Conservation (phyloP, 2,329 filamentous ascomycete genomes). For the Rutstroemia sp. region DNA sequence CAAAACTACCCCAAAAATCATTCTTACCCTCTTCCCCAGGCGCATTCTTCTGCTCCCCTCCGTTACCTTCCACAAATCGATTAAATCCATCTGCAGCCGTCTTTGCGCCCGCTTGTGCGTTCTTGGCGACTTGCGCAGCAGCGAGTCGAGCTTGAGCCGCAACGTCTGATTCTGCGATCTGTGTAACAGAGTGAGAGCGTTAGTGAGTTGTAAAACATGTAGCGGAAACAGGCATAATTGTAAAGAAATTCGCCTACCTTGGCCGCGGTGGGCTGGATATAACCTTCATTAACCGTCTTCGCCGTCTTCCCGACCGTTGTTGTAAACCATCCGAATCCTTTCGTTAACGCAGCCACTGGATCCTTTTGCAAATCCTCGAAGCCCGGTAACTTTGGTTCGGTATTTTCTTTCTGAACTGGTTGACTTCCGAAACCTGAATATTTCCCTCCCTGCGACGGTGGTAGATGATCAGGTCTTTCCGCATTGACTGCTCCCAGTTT, state of each 20-base stretch:
- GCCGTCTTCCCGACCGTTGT: conserved; percentile 83
- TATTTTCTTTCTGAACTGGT: conserved; percentile 39
- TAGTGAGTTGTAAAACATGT: conserved; percentile 3
- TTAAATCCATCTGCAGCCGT: conserved; percentile 73
- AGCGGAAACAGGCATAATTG: background rate
- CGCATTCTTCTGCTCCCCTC: conserved; percentile 31
- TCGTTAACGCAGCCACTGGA: conserved; percentile 78
- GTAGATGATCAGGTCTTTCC: conserved; percentile 60
- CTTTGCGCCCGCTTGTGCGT: conserved; percentile 62
- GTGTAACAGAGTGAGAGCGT: background rate
- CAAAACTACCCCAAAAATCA: conserved; percentile 91
- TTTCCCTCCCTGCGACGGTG: conserved; percentile 87
- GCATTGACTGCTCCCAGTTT: conserved; percentile 79
- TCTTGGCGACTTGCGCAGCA: conserved; percentile 58
- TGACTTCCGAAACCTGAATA: conserved; percentile 85
- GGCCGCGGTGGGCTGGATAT: conserved; percentile 86
- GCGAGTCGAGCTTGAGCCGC: conserved; percentile 57
- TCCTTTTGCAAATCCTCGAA: conserved; percentile 90
- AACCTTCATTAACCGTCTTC: conserved; percentile 83
- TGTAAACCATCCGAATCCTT: conserved; percentile 92
- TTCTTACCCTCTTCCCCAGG: conserved; percentile 57
- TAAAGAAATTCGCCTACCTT: conserved; percentile 50
- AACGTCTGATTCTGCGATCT: conserved; percentile 77
- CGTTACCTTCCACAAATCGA: conserved; percentile 75
- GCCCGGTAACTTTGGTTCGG: conserved; percentile 48